Evolutionary conservation across 306 rosid genomes (phyloP).

Genomic region (Fragaria iinumae): DNA sequence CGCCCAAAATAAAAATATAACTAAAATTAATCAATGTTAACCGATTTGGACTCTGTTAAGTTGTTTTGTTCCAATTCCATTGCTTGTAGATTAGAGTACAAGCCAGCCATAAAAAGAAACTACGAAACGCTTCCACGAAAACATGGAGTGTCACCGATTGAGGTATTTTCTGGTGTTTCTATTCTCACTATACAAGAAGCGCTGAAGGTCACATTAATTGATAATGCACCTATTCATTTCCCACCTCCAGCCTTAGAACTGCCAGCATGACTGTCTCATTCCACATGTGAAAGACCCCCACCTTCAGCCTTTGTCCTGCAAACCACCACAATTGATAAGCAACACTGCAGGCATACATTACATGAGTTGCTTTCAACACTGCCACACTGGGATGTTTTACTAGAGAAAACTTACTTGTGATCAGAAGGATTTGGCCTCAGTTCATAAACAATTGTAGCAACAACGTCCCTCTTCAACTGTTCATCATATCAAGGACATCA

Average conservation of each 20-base stretch:
- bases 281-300: constrained; percentile 81
- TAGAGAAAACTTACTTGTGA: constrained; percentile 69
- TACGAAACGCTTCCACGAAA: background rate
- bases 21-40: too few relatives aligned
- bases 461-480: constrained; percentile 89
- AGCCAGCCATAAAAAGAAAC: background rate
- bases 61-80: background rate
- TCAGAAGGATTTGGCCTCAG: constrained; percentile 95
- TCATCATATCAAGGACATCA: constrained; percentile 21
- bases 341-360: background rate
- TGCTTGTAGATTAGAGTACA: background rate
- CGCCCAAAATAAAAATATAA: too few relatives aligned
- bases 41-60: too few relatives aligned
- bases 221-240: background rate
- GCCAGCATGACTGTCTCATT: constrained; percentile 36
- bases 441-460: constrained; percentile 88
- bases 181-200: background rate
- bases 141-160: background rate
- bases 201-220: background rate
- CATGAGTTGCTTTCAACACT: background rate
- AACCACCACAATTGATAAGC: constrained; percentile 13
- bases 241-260: background rate
- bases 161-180: background rate
- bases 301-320: constrained; percentile 77
- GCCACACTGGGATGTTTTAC: background rate